Evolutionary conservation across 2,329 filamentous ascomycete genomes (phyloP).

Genomic region (Colletotrichum sublineola): DNA sequence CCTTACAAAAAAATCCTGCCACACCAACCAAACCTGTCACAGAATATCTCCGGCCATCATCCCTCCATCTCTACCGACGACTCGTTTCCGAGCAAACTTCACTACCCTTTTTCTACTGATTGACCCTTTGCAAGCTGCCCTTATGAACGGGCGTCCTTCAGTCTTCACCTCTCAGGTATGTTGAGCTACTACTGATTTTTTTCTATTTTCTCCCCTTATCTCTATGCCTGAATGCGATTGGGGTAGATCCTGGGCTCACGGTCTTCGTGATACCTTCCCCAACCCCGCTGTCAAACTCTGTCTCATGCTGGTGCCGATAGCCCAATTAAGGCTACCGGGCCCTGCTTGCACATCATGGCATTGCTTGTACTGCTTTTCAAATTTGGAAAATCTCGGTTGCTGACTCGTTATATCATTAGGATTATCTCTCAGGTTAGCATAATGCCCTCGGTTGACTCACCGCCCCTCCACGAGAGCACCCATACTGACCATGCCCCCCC

Average conservation of each 20-base stretch:
- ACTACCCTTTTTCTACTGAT: conserved; percentile 45
- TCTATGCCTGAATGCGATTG: not conserved
- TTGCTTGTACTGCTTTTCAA: not conserved
- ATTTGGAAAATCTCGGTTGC: conserved; percentile 47
- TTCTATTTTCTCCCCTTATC: not conserved
- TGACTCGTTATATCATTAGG: conserved; percentile 64
- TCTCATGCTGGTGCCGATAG: conserved; percentile 27
- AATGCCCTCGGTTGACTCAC: conserved; percentile 56
- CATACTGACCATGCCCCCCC: conserved; percentile 48
- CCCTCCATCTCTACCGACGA: conserved; percentile 26
- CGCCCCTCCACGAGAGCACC: conserved; percentile 47
- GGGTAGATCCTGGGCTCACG: conserved; percentile 18
- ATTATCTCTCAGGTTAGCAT: conserved; percentile 81
- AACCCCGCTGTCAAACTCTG: conserved; percentile 36
- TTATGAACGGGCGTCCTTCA: conserved; percentile 89
- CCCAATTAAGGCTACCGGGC: conserved; percentile 26
- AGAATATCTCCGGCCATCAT: conserved; percentile 35
- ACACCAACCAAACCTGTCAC: conserved; percentile 29
- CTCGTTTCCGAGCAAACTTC: conserved; percentile 39
- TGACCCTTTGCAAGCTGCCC: conserved; percentile 66
- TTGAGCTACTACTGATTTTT: conserved; percentile 40
- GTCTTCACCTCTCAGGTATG: conserved; percentile 89
- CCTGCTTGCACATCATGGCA: conserved; percentile 11
- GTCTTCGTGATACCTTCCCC: conserved; percentile 30
- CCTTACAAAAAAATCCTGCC: conserved; percentile 24